Conservation (phyloP, 306 rosid genomes). For the Gynostemma pentaphyllum region DNA sequence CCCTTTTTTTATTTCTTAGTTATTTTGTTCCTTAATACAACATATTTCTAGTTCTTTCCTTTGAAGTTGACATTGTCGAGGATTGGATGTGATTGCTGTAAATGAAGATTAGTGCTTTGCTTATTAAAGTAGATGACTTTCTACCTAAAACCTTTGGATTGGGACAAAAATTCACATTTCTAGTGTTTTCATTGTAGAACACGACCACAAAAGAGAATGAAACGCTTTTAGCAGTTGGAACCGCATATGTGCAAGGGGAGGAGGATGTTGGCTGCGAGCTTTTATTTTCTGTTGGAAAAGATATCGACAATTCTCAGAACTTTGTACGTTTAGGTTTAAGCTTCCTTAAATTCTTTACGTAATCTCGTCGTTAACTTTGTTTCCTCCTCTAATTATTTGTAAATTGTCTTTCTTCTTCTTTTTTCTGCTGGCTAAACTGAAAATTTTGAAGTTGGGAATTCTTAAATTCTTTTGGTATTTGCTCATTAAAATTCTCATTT, state of each 20-base stretch:
- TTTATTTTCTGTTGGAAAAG: slow-evolving; percentile 65
- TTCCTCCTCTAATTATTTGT: not conserved
- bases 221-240: slow-evolving; percentile 85
- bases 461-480: not conserved
- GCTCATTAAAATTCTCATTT: slow-evolving; percentile 6
- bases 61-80: not conserved
- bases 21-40: not conserved
- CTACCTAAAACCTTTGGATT: slow-evolving; percentile 3
- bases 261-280: slow-evolving; percentile 96
- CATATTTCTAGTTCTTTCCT: not conserved
- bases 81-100: not conserved
- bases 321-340: slow-evolving; percentile 38
- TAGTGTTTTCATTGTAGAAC: slow-evolving; percentile 41
- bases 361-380: not conserved
- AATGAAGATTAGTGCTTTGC: too few relatives aligned
- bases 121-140: slow-evolving; percentile 1
- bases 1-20: not conserved
- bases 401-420: not conserved
- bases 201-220: slow-evolving; percentile 77
- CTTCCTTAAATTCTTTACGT: slow-evolving; percentile 2
- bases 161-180: not conserved
- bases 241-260: slow-evolving; percentile 97
- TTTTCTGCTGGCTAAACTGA: not conserved
- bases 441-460: too few relatives aligned
- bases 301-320: slow-evolving; percentile 48